Evolutionary conservation across 768 basidiomycete genomes (phyloP), one percentile per base, ranked within the genome.

Genomic region (Chalciporus sphaerocephalus): DNA sequence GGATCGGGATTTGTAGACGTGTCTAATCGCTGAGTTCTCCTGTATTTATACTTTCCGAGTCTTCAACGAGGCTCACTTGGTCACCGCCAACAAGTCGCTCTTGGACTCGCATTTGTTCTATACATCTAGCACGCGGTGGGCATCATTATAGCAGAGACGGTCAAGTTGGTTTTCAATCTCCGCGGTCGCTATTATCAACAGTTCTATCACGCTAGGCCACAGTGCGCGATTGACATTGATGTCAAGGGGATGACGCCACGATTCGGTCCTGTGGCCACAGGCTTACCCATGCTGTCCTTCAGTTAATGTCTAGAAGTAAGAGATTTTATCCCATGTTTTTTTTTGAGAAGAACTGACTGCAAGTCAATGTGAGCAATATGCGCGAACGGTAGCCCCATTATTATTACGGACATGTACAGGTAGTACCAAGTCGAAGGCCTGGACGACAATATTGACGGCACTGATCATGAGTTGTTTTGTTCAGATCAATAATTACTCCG

Each of bases 221-320:
- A 21, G 20, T 11, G 24, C 17, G 23, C 35, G 18, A 22, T 40
- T 54, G 42, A 46, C 39, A n/a, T 8, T 24, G n/a, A 40, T 43
- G 41, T 24, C 28, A n/a, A 70, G 69, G 62, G 70, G 71, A 46
- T 72, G 71, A 69, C 35, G 50, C 6, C 41, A 61, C 13, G 50
- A 51, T 16, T 61, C 57, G 5, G 50, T 2, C 64, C 62, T 17
- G 13, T 54, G 36, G 68, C 66, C 13, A 70, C 69, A 0, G 69
- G 67, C 0, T 25, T 68, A 5, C 68, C 70, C 9, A 45, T 70
- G 28, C 39, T 52, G 32, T 10, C 54, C 12, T 21, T 59, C 15
- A 54, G 39, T 20, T 13, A 1, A 11, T 65, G 6, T 47, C 50
- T 10, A 40, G 41, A 46, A 46, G 65, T 71, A 42, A 56, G 61